These are phyloP conservation scores for Blastocystis sp. DNA, from an alignment of 352 stramenopile genomes.

Conservation along the genomic window DNA sequence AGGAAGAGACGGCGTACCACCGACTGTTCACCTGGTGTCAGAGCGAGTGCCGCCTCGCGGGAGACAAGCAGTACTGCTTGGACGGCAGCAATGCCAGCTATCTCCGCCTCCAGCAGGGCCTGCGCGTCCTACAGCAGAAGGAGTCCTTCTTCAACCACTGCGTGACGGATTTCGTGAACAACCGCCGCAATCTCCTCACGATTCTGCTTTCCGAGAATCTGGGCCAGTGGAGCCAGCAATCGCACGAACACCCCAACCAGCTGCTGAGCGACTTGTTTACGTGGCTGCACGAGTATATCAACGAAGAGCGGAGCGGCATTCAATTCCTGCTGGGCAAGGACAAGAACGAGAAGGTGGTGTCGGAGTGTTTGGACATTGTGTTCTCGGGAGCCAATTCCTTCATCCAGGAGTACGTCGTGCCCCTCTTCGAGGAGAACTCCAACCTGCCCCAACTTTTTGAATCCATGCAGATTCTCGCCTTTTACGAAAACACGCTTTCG, in stretches of 20 bases:
- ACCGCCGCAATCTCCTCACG: constrained; percentile 31
- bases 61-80: constrained; percentile 9
- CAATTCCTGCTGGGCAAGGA: not conserved
- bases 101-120: constrained; percentile 6
- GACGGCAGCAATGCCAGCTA: constrained; percentile 17
- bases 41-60: not conserved
- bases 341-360: not conserved
- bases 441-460: constrained; percentile 23
- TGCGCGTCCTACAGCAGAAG: not conserved
- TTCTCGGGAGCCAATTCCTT: constrained; percentile 23
- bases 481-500: constrained; percentile 35
- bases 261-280: constrained; percentile 26
- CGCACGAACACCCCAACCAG: not conserved
- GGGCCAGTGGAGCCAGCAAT: not conserved
- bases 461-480: constrained; percentile 25
- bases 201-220: constrained; percentile 11
- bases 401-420: constrained; percentile 8
- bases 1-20: constrained; percentile 32
- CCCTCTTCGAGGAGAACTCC: constrained; percentile 13
- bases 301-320: not conserved
- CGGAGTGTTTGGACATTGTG: constrained; percentile 8
- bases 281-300: constrained; percentile 39
- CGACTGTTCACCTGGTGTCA: constrained; percentile 46
- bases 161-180: constrained; percentile 40
- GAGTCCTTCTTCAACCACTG: constrained; percentile 54